Base-by-base conservation (phyloP, 768 basidiomycete genomes). In the Dioszegia crocea region DNA sequence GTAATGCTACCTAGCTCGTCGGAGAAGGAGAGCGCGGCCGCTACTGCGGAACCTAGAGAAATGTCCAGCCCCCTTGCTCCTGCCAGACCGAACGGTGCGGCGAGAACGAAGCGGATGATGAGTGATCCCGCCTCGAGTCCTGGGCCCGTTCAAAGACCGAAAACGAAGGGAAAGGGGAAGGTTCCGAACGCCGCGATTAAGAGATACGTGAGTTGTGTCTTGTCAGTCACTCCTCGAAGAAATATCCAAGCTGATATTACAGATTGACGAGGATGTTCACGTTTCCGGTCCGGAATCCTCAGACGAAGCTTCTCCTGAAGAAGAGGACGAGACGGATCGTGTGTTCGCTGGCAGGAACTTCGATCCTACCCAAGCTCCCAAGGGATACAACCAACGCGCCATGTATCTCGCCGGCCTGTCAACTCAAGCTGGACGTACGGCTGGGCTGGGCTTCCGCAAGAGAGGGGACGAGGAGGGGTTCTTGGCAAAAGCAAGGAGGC, bases 351-450 rank as follows among this genome's bases (percentile, higher is more conserved):
- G 51, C 11, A 64, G 62, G n/a, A 63, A 78, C 26, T 78, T 78
- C 49, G 54, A 65, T 21, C 66, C 77, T 2, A 78, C 75, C 10
- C 77, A 78, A 64, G 76, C 73, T 4, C 77, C 76, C 2, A 64
- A 47, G 16, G 77, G 77, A 9, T 78, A 77, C 60, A 69, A 77
- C 50, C 77, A 78, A 54, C 69, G 60, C 19, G 67, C 66, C 2
- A 65, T 71, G 0, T 78, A 78, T 59, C 26, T 66, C 2, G 68
- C 73, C 21, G 75, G 76, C 4, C 53, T 76, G 4, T 59, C 68
- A 3, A 75, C 76, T 0, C 76, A 75, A 46, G 71, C 60, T 3
- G 56, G 47, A 46, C 57, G 57, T 31, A 30, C 46, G 24, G 59
- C 53, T 38, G 68, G 73, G 12, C 57, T 72, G n/a, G 52, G 55